phyloP scores from a whole-genome alignment of 495 filamentous ascomycete genomes.

The Penicillium egyptiacum region DNA sequence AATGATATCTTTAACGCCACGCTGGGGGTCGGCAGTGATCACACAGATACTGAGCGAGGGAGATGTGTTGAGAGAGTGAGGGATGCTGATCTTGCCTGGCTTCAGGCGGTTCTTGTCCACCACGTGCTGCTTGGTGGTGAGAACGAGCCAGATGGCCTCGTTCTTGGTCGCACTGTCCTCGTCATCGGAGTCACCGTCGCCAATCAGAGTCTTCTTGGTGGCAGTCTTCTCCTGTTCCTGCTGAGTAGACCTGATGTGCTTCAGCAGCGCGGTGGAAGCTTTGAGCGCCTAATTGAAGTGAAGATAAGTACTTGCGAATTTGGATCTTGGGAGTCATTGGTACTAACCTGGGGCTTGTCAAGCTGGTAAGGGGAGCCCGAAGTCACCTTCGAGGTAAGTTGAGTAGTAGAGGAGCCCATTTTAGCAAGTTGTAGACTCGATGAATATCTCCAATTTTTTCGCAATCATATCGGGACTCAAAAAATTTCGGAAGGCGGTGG shows the following conservation, averaged over 20 bases:
- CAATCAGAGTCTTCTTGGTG: slow-evolving; percentile 73
- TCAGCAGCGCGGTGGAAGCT: slow-evolving; percentile 77
- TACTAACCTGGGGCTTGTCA: slow-evolving; percentile 60
- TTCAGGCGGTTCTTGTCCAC: slow-evolving; percentile 74
- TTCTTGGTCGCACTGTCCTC: slow-evolving; percentile 48
- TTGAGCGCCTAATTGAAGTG: slow-evolving; percentile 58
- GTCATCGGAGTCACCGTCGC: slow-evolving; percentile 52
- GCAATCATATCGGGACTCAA: slow-evolving; percentile 35
- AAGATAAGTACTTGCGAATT: slow-evolving; percentile 22
- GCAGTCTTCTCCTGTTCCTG: slow-evolving; percentile 54
- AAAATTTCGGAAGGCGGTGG: slow-evolving; percentile 49
- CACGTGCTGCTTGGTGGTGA: slow-evolving; percentile 90
- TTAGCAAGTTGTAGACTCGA: slow-evolving; percentile 34
- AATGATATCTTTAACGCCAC: slow-evolving; percentile 84
- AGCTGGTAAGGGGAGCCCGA: slow-evolving; percentile 63
- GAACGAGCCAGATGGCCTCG: slow-evolving; percentile 75
- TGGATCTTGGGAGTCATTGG: neutral
- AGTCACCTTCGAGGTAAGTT: slow-evolving; percentile 51
- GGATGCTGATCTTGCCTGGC: slow-evolving; percentile 65
- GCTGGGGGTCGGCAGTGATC: slow-evolving; percentile 83
- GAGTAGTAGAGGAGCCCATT: slow-evolving; percentile 47
- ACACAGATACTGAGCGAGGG: slow-evolving; percentile 71
- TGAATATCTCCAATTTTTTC: slow-evolving; percentile 31
- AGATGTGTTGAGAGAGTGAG: slow-evolving; percentile 67
- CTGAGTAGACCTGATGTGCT: slow-evolving; percentile 71